phyloP scores from a whole-genome alignment of 2,329 filamentous ascomycete species.

The Aspergillus chevalieri region DNA sequence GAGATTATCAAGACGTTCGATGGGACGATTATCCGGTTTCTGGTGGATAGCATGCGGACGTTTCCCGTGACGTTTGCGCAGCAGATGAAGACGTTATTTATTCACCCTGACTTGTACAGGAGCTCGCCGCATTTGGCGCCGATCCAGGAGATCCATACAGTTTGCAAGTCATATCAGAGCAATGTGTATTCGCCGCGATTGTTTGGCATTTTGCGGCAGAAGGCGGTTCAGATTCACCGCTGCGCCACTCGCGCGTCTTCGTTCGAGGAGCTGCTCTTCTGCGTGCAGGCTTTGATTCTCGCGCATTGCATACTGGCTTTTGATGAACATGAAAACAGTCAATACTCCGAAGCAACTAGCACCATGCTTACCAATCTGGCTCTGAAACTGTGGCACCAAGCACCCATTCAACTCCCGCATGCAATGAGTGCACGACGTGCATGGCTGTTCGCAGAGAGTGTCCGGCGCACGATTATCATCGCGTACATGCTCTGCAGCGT shows the following conservation, averaged over 20 bases:
- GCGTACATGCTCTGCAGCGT: constrained; percentile 24
- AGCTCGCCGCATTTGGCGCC: constrained; percentile 3
- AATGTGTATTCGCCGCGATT: constrained; percentile 1
- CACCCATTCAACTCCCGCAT: constrained; percentile 18
- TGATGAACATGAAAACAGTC: constrained; percentile 3
- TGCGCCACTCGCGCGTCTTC: constrained; percentile 7
- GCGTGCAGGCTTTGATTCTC: constrained; percentile 19
- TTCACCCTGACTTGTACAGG: constrained; percentile 19
- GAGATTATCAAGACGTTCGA: constrained; percentile 21
- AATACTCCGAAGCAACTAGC: constrained; percentile 13
- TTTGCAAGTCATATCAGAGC: constrained; percentile 15
- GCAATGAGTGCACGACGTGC: constrained; percentile 19
- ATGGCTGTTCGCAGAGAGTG: constrained; percentile 28
- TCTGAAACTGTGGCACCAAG: constrained; percentile 18
- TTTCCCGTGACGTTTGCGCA: constrained; percentile 13
- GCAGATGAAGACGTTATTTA: constrained; percentile 17
- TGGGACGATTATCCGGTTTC: constrained; percentile 12
- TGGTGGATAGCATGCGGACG: constrained; percentile 13
- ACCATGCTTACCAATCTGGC: constrained; percentile 14
- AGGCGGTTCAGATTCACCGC: constrained; percentile 7
- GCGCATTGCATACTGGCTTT: constrained; percentile 20
- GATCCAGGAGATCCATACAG: constrained; percentile 12
- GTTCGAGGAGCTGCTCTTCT: constrained; percentile 21
- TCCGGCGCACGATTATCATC: constrained; percentile 27
- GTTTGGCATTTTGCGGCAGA: constrained; percentile 6